Percentiles rank a stretch among this genome's conserved stretches.
Evolutionary conservation across 1,139 yeast species (phyloP).

Genomic region (Nadsonia starkeyi-henricii): DNA sequence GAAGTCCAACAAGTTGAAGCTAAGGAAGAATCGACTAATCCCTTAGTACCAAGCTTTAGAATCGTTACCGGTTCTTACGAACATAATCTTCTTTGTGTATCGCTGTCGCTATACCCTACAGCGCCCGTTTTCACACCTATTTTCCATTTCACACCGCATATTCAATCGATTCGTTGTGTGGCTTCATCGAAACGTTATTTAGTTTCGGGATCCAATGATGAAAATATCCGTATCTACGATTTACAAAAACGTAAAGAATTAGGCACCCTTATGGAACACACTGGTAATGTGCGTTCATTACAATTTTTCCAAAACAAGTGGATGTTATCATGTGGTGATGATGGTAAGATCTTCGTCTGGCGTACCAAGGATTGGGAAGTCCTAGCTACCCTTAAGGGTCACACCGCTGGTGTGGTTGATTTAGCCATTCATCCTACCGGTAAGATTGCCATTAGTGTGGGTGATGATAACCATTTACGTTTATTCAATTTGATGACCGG

Average conservation of each 20-base stretch:
- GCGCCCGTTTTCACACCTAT: conserved; percentile 64
- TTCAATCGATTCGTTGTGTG: conserved; percentile 71
- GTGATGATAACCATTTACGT: conserved; percentile 68
- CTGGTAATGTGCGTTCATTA: conserved; percentile 71
- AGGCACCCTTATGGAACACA: conserved; percentile 81
- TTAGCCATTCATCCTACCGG: conserved; percentile 88
- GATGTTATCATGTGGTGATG: conserved; percentile 84
- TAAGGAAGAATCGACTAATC: neutral
- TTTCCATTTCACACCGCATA: conserved; percentile 91
- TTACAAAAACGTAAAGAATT: conserved; percentile 86
- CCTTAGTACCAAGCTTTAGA: conserved; percentile 36
- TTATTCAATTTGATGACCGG: conserved; percentile 97
- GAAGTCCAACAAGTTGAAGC: neutral
- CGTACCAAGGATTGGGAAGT: conserved; percentile 95
- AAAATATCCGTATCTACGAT: conserved; percentile 88
- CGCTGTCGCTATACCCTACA: conserved; percentile 38
- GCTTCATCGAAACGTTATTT: conserved; percentile 75
- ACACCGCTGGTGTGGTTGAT: conserved; percentile 60
- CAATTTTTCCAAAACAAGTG: conserved; percentile 58
- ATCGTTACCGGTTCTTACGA: conserved; percentile 91
- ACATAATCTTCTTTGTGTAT: conserved; percentile 77
- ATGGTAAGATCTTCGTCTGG: conserved; percentile 85
- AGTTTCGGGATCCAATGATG: conserved; percentile 93
- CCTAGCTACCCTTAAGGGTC: conserved; percentile 80
- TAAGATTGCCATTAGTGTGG: conserved; percentile 77